Evolutionary conservation across 441 rosid species (phyloP).

Genomic region (Croton laevigatus): DNA sequence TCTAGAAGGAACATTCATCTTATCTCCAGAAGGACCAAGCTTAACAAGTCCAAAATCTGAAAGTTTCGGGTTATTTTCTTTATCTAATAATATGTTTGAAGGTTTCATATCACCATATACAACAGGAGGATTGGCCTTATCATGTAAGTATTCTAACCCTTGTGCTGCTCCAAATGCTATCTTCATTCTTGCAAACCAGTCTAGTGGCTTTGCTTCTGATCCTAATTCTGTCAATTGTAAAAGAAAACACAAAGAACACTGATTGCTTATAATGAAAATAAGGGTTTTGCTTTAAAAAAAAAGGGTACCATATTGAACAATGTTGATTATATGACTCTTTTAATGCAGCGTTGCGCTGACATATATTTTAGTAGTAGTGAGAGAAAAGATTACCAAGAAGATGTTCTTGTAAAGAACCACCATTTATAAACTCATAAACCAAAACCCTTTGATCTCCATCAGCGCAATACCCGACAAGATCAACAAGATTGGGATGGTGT

Average conservation of each 20-base stretch:
- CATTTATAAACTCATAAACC: constrained; percentile 63
- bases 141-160: constrained; percentile 78
- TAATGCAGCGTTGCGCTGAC: too few species aligned
- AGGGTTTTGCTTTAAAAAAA: too few species aligned
- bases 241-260: not conserved
- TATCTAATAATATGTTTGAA: constrained; percentile 66
- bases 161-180: constrained; percentile 75
- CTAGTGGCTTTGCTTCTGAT: constrained; percentile 38
- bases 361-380: not conserved
- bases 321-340: too few species aligned
- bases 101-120: constrained; percentile 71
- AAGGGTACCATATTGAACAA: too few species aligned
- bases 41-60: constrained; percentile 64
- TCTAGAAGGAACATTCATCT: constrained; percentile 43
- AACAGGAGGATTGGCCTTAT: constrained; percentile 59
- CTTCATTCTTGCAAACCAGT: constrained; percentile 69
- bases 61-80: constrained; percentile 49
- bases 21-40: constrained; percentile 51
- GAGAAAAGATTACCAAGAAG: constrained; percentile 48
- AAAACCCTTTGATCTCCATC: constrained; percentile 97
- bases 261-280: not conserved
- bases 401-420: constrained; percentile 61
- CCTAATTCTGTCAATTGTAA: constrained; percentile 32
- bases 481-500: constrained; percentile 66
- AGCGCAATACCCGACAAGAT: constrained; percentile 76